Percentiles rank a stretch among this genome's conserved stretches.
Conservation (phyloP, 139 green algal genomes). For the Nannochloris sp. region DNA sequence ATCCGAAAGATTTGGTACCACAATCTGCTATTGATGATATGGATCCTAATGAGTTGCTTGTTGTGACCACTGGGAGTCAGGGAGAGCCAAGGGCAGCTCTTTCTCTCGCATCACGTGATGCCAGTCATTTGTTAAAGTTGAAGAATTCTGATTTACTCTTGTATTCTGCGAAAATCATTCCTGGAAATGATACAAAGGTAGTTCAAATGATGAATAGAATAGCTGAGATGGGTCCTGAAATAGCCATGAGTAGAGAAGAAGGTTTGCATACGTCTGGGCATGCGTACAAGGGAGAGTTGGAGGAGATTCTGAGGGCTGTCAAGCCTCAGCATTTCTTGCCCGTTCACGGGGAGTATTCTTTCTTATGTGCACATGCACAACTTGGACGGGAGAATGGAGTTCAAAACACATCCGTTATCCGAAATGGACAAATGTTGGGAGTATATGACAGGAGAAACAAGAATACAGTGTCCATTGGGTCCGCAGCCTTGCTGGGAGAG, state of each 20-base stretch:
- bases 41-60: conserved; percentile 78
- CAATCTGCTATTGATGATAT: conserved; percentile 54
- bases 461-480: conserved; percentile 50
- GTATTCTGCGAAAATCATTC: conserved; percentile 87
- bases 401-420: conserved; percentile 76
- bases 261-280: conserved; percentile 80
- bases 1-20: conserved; percentile 65
- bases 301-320: conserved; percentile 80
- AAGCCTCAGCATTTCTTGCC: conserved; percentile 97
- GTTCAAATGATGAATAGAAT: conserved; percentile 95
- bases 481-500: conserved; percentile 56
- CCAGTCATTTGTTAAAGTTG: conserved; percentile 70
- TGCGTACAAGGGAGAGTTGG: conserved; percentile 76
- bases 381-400: conserved; percentile 35
- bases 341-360: conserved; percentile 94
- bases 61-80: conserved; percentile 72
- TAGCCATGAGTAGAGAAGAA: conserved; percentile 63
- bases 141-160: conserved; percentile 72
- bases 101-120: conserved; percentile 64
- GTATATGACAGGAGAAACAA: conserved; percentile 64
- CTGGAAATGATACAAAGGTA: conserved; percentile 73
- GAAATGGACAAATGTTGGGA: conserved; percentile 94
- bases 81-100: conserved; percentile 82
- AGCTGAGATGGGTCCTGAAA: conserved; percentile 54
- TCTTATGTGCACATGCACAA: conserved; percentile 85